These are phyloP conservation scores for Serendipita sp. DNA, from an alignment of 768 basidiomycete species.

Conservation along the genomic window DNA sequence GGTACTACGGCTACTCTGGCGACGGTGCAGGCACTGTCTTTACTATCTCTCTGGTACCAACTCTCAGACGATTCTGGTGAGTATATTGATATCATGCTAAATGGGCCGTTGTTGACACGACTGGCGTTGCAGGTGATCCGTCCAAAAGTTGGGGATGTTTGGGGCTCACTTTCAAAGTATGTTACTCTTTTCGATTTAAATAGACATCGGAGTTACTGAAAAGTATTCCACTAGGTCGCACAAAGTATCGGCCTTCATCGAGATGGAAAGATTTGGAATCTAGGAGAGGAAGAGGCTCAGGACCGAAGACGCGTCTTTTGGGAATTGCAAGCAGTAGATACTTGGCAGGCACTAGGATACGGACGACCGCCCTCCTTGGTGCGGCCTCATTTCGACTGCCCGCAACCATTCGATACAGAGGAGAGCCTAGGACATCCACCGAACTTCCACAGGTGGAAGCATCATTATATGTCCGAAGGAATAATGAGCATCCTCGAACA, in stretches of 20 bases:
- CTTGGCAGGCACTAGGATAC: background rate
- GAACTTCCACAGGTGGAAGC: background rate
- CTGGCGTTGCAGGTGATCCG: background rate
- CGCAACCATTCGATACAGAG: background rate
- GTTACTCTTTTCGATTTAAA: background rate
- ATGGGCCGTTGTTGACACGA: background rate
- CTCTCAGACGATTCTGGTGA: background rate
- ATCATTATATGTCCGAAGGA: background rate
- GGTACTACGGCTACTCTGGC: background rate
- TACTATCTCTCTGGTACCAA: background rate
- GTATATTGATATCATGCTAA: background rate
- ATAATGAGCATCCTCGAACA: background rate
- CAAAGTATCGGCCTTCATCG: background rate
- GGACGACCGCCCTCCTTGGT: background rate
- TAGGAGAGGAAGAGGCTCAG: background rate
- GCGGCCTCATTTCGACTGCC: background rate
- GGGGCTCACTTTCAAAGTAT: background rate
- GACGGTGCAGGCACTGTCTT: background rate
- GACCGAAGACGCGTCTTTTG: background rate
- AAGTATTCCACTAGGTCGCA: background rate
- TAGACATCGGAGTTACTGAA: background rate
- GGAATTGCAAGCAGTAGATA: background rate
- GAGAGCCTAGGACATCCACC: constrained; percentile 1
- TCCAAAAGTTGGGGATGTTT: background rate
- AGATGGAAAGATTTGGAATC: background rate